Evolutionary conservation across 306 rosid species (phyloP), one percentile per base, ranked within the genome.

Genomic region (Dalbergia oliveri): DNA sequence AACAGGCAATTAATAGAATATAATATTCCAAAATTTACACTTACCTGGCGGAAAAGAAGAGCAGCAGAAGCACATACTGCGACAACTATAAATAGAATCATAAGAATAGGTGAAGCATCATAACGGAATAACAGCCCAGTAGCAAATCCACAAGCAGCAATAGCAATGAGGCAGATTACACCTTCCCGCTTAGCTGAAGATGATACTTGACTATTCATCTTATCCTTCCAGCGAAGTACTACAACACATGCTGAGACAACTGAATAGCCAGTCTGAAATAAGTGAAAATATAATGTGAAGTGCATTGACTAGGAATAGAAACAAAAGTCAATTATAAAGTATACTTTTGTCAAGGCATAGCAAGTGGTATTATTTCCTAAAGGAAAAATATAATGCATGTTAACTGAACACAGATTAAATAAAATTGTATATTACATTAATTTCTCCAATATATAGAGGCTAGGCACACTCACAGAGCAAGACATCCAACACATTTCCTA

Each of bases 231-330:
- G 75, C 99, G 99, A 85, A 95, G 97, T 41, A 89, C 80, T 64
- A 95, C 78, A 49, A 93, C 97, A 61, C 97, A 91, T 34, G 99
- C 99, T n/a, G 98, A 87, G 72, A 91, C 99, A 81, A 93, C 93
- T 72, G 99, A 93, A 86, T 93, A 95, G 84, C 98, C 99, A n/a
- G 98, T 95, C 99, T 95, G 93, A 86, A 87, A 83, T 54, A 81
- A 87, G 72, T 66, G 75, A 67, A 73, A 7, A 72, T 23, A 76
- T 76, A 59, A 59, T 60, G 83, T 62, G 45, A 84, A 81, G 73
- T 13, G 67, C 26, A 44, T 33, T 70, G 58, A 66, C 34, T 34
- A 44, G 11, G 26, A 78, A 49, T 53, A 33, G 61, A 72, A 69
- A 69, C 70, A 66, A 67, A 43, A 54, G 49, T 71, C 69, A 72